Conservation (phyloP, 371 early-diverging fungal species). For the Batkoa obscura region DNA sequence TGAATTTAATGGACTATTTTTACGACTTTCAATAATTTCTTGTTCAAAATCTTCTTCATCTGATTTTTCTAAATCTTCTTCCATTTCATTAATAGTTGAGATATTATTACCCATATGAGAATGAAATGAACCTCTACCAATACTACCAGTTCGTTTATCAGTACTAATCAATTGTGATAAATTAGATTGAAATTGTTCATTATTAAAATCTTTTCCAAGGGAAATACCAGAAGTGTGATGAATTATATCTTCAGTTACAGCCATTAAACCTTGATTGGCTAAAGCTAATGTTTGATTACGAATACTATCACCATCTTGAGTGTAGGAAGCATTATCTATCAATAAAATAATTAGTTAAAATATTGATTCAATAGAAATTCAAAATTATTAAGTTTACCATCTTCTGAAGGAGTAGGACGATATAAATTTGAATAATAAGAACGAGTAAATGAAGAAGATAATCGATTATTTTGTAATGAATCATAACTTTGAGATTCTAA, state of each 20-base stretch:
- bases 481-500: neutral
- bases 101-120: too few relatives aligned
- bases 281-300: constrained; percentile 1
- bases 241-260: neutral
- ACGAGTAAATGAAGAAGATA: neutral
- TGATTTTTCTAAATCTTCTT: neutral
- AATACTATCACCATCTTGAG: neutral
- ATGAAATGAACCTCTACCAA: too few relatives aligned
- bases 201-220: too few relatives aligned
- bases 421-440: constrained; percentile 3
- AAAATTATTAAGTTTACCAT: too few relatives aligned
- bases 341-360: too few relatives aligned
- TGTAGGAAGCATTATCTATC: neutral
- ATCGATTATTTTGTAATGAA: neutral
- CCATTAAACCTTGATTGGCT: constrained; percentile 5
- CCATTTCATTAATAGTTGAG: neutral
- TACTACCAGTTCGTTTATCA: neutral
- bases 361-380: too few relatives aligned
- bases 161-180: constrained; percentile 5
- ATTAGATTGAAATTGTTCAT: neutral
- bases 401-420: too few relatives aligned
- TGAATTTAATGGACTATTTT: neutral
- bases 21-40: neutral
- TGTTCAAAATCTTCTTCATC: constrained; percentile 6
- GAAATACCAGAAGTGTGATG: neutral